Percentiles rank a stretch among this genome's conserved stretches.
phyloP scores from a whole-genome alignment of 768 basidiomycete species.

The Leucocoprinus leucothites region DNA sequence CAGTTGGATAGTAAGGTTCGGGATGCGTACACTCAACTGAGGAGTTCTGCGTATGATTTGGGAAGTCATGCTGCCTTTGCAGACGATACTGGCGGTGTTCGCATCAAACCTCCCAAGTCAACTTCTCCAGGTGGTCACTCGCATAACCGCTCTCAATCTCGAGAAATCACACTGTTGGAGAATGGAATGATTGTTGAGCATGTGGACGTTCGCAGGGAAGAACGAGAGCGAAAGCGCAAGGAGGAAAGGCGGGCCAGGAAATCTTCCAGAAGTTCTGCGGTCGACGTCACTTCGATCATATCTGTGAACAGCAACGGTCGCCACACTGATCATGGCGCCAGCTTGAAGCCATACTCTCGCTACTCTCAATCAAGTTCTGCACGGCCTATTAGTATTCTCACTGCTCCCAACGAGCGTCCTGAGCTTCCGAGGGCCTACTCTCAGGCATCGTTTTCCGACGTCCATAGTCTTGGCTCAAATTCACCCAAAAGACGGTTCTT shows the following conservation, averaged over 20 bases:
- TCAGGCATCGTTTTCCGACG: slow-evolving; percentile 78
- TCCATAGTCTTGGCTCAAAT: slow-evolving; percentile 65
- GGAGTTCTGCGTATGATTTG: slow-evolving; percentile 74
- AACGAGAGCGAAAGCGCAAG: slow-evolving; percentile 64
- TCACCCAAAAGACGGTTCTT: slow-evolving; percentile 78
- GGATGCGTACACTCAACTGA: slow-evolving; percentile 75
- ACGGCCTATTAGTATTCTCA: slow-evolving; percentile 60
- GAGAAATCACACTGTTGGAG: slow-evolving; percentile 79
- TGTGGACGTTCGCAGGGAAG: slow-evolving; percentile 78
- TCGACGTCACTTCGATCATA: slow-evolving; percentile 72
- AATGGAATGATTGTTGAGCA: slow-evolving; percentile 90
- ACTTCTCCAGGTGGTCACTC: slow-evolving; percentile 18
- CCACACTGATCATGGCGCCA: slow-evolving; percentile 50
- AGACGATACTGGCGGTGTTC: slow-evolving; percentile 64
- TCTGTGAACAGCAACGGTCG: slow-evolving; percentile 58
- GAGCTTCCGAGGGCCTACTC: slow-evolving; percentile 69
- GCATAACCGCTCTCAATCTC: slow-evolving; percentile 51
- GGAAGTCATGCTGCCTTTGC: slow-evolving; percentile 42
- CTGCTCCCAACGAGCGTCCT: slow-evolving; percentile 55
- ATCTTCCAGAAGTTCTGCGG: slow-evolving; percentile 64
- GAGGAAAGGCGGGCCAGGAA: slow-evolving; percentile 76
- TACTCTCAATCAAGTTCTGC: slow-evolving; percentile 52
- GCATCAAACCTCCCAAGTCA: slow-evolving; percentile 62
- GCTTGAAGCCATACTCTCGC: slow-evolving; percentile 54
- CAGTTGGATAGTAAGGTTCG: slow-evolving; percentile 74